Evolutionary conservation across 108 stramenopile genomes (phyloP).

Genomic region (Epipyxis sp.): DNA sequence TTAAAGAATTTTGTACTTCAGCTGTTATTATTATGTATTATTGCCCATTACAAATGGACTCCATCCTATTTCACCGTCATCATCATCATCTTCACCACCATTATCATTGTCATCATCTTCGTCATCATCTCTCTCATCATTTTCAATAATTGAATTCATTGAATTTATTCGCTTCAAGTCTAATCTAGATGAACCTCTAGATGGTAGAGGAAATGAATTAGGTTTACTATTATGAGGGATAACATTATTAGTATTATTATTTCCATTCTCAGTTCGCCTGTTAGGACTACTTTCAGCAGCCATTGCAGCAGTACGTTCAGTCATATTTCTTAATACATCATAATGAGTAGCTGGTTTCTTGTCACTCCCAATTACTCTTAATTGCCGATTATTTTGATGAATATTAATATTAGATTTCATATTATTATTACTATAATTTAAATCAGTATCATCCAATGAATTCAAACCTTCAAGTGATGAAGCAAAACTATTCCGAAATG

Average conservation of each 20-base stretch:
- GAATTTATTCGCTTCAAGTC: background rate
- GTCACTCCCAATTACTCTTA: no score
- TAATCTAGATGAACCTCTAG: background rate
- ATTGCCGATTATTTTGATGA: no score
- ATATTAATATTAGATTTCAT: no score
- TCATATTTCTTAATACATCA: no score
- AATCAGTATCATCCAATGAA: no score
- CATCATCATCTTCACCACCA: background rate
- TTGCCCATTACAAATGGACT: background rate
- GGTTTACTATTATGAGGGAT: background rate
- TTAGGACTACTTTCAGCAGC: no score
- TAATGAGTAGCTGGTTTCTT: no score
- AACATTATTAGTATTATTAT: background rate
- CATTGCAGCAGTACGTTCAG: no score
- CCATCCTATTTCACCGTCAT: background rate
- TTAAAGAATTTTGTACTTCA: no score
- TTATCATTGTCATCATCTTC: background rate
- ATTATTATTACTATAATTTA: no score
- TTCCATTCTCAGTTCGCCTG: background rate
- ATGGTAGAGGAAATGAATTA: background rate
- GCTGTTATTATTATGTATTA: no score
- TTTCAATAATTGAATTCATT: background rate
- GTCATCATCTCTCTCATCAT: background rate
- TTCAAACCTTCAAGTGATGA: no score
- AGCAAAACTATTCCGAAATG: background rate